Conservation (phyloP, 2,329 filamentous ascomycete genomes). For the Paecilomyces sp. region DNA sequence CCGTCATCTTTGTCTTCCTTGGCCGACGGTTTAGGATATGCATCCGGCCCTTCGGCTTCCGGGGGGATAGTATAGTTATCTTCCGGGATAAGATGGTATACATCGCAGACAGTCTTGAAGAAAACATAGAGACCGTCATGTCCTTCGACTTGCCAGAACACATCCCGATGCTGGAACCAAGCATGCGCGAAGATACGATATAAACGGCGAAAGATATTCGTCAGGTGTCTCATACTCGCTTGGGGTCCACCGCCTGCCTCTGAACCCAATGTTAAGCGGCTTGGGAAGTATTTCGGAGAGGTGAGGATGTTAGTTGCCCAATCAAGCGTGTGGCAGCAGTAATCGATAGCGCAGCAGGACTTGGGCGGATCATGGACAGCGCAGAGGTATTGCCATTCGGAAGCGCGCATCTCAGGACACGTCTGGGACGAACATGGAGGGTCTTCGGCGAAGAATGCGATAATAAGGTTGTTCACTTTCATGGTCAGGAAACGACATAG, state of each 20-base stretch:
- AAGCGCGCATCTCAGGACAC: constrained; percentile 96
- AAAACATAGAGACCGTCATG: constrained; percentile 90
- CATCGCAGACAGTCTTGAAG: constrained; percentile 95
- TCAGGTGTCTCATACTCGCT: constrained; percentile 58
- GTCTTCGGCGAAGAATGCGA: constrained; percentile 84
- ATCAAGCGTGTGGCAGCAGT: constrained; percentile 97
- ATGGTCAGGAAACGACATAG: constrained; percentile 92
- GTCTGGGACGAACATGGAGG: constrained; percentile 83
- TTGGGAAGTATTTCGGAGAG: constrained; percentile 91
- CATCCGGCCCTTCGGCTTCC: constrained; percentile 80
- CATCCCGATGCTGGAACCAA: constrained; percentile 93
- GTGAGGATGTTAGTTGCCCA: constrained; percentile 95
- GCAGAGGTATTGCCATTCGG: constrained; percentile 98
- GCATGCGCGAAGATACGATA: constrained; percentile 98
- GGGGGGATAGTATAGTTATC: constrained; percentile 95
- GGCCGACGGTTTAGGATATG: constrained; percentile 14
- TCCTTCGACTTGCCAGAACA: constrained; percentile 90
- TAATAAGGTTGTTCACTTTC: constrained; percentile 86
- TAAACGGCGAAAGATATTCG: constrained; percentile 89
- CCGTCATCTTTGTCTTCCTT: constrained; percentile 17
- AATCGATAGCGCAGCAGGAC: constrained; percentile 95
- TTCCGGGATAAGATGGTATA: constrained; percentile 78
- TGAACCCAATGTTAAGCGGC: constrained; percentile 59
- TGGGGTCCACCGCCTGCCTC: constrained; percentile 35
- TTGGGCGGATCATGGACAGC: constrained; percentile 96